A percentile compares a stretch with the other conserved stretches of the same genome.
phyloP scores from a whole-genome alignment of 148 eudicot genomes.

The Cornus florida region DNA sequence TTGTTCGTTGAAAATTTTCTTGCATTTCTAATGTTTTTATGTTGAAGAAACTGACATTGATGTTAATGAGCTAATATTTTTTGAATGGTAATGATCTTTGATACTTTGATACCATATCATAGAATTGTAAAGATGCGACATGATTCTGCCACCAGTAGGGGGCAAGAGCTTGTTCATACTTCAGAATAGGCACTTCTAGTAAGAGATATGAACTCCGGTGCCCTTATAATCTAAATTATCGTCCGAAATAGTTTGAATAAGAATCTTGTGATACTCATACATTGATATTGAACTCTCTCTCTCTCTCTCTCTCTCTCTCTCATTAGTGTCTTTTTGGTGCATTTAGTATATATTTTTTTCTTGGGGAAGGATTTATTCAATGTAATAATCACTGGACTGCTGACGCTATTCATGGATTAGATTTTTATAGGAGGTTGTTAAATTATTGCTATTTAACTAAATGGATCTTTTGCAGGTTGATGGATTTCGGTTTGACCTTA shows the following conservation, averaged over 20 bases:
- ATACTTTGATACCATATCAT: too few relatives aligned
- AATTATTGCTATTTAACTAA: neutral
- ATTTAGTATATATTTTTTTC: neutral
- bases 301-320: slow-evolving; percentile 1
- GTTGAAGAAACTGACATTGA: too few relatives aligned
- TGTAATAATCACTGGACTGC: neutral
- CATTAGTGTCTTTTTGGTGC: neutral
- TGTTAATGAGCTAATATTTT: too few relatives aligned
- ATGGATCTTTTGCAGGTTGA: slow-evolving; percentile 69
- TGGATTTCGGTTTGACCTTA: slow-evolving; percentile 98
- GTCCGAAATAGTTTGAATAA: neutral
- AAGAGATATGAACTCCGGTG: neutral
- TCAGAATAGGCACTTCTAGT: neutral
- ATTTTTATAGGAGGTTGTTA: neutral
- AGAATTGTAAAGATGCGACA: too few relatives aligned
- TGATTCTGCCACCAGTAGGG: too few relatives aligned
- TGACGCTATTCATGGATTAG: neutral
- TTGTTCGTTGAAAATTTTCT: too few relatives aligned
- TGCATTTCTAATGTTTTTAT: too few relatives aligned
- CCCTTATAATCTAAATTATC: neutral
- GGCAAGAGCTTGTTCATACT: too few relatives aligned
- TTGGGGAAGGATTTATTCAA: neutral
- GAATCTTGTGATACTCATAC: neutral
- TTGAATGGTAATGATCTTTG: too few relatives aligned
- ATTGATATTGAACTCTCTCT: neutral